phyloP scores from a whole-genome alignment of 257 asterid species.

The Nicotiana noctiflora region DNA sequence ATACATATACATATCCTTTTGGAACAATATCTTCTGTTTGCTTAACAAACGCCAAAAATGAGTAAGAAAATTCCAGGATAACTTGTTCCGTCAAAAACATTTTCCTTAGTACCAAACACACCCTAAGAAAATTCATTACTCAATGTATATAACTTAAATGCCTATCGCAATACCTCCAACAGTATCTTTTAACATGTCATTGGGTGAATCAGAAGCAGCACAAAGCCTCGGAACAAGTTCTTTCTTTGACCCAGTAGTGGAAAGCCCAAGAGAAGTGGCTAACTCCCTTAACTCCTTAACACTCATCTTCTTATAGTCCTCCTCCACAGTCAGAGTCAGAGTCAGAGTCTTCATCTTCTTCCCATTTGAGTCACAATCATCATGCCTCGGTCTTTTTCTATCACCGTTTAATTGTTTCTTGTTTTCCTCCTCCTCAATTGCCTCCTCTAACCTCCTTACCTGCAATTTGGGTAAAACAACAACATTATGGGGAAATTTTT shows the following conservation, averaged over 20 bases:
- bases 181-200: conserved; percentile 8
- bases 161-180: conserved; percentile 26
- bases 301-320: conserved; percentile 46
- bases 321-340: conserved; percentile 28
- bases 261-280: conserved; percentile 51
- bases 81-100: no score
- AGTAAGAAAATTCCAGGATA: no score
- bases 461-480: conserved; percentile 13
- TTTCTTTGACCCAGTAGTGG: conserved; percentile 53
- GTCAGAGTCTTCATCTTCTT: conserved; percentile 31
- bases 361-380: conserved; percentile 29
- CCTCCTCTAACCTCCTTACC: conserved; percentile 69
- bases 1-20: no score
- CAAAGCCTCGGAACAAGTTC: conserved; percentile 67
- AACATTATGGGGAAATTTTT: not conserved
- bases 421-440: conserved; percentile 34
- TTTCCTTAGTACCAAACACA: no score
- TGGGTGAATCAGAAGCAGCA: conserved; percentile 14
- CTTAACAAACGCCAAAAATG: no score
- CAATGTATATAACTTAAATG: no score
- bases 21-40: no score
- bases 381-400: conserved; percentile 49
- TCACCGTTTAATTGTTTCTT: conserved; percentile 14
- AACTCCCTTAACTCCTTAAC: conserved; percentile 66
- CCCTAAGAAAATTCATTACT: no score